Evolutionary conservation across 2,329 filamentous ascomycete genomes (phyloP), one percentile per base, ranked within the genome.

Genomic region (Colletotrichum sp.): DNA sequence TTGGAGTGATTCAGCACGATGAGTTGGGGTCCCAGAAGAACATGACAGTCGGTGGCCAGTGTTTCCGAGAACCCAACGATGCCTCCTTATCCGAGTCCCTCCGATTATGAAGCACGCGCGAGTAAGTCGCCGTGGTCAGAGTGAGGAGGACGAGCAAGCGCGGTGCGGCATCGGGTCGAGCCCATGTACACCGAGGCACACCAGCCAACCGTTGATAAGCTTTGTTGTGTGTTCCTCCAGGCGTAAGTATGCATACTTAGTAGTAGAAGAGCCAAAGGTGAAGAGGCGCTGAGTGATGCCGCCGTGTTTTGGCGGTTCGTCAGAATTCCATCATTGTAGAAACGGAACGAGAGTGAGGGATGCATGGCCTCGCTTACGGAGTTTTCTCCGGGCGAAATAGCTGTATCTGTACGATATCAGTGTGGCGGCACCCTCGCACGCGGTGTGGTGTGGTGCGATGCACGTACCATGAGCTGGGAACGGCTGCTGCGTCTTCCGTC

Each of bases 371-470:
- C 28, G 14, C 48, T 52, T 61, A 34, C 69, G 73, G 73, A 72
- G 69, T 59, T 18, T 72, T 68, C 69, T 75, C 73, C 69, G 68
- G 57, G 48, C 28, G 32, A 61, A 55, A 72, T 21, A n/a, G n/a
- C 43, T 48, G n/a, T 21, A 36, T 36, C 34, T 36, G 34, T 36
- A 36, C 14, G 24, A 59, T n/a, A 28, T 28, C 14, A 30, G 14
- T 60, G 28, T 26, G 21, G 14, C 24, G 21, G 28, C 16, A 60
- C 28, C 24, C 57, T 60, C 43, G 57, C 57, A 30, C 24, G 14
- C 55, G 21, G 28, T 26, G 28, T 28, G 52, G 21, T 67, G 71
- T 24, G 43, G 55, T 21, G 28, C 18, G 55, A 57, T 69, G 43
- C 65, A 73, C 57, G 65, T 64, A 59, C 67, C 67, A 32, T 7